Percentiles rank a stretch among this genome's conserved stretches.
These are phyloP conservation scores for Diaporthe citrichinensis DNA, from an alignment of 2,329 filamentous ascomycete genomes.

Conservation along the genomic window DNA sequence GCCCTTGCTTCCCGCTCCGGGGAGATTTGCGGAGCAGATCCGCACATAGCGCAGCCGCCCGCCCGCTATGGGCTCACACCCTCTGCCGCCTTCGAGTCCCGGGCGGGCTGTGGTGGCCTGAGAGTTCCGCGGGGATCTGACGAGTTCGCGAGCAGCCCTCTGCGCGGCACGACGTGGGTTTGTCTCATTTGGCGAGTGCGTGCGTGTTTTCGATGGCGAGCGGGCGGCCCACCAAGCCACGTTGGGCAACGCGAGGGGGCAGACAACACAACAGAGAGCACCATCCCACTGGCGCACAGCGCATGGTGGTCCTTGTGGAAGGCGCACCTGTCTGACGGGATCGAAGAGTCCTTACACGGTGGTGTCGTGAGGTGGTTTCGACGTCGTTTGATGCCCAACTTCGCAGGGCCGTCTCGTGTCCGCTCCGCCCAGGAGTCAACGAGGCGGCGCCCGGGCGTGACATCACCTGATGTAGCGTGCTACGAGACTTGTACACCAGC, in stretches of 20 bases:
- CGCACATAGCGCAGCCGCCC: conserved; percentile 5
- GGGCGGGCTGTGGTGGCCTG: not conserved
- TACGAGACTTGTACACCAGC: not conserved
- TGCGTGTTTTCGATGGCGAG: not conserved
- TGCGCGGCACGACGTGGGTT: not conserved
- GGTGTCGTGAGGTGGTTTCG: not conserved
- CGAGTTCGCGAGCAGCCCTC: not conserved
- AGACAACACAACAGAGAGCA: not conserved
- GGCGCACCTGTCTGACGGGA: not conserved
- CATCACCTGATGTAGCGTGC: not conserved
- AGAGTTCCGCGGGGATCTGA: not conserved
- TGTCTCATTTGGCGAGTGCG: not conserved
- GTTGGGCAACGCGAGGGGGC: not conserved
- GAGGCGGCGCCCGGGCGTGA: not conserved
- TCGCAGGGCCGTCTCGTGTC: not conserved
- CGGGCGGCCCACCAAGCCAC: not conserved
- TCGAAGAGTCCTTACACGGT: not conserved
- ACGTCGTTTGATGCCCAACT: not conserved
- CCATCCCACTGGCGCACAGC: not conserved
- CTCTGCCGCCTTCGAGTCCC: not conserved
- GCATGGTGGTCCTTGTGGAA: not conserved
- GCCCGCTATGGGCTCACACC: not conserved
- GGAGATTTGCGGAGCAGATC: conserved; percentile 21
- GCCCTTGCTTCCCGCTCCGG: conserved; percentile 11
- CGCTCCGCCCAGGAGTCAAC: not conserved